Evolutionary conservation across 2,329 filamentous ascomycete genomes (phyloP).

Genomic region (Lomentospora prolificans): DNA sequence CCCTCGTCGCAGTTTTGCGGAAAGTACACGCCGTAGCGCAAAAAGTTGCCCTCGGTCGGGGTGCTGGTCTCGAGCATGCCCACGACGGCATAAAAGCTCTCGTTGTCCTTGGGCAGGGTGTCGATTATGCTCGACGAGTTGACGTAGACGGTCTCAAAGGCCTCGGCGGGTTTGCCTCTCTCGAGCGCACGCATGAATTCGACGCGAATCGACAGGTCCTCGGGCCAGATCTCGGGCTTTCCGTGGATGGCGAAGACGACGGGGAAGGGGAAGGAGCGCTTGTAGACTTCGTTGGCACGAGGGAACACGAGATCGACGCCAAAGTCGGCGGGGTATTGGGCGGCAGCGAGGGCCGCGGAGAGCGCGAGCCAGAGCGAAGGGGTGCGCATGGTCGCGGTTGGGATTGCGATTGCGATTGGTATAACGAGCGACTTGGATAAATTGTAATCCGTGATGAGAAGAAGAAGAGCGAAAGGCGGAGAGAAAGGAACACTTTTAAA

Average conservation of each 20-base stretch:
- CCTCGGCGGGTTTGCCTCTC: not conserved
- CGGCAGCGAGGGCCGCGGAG: not conserved
- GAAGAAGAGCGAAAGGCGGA: too few relatives aligned
- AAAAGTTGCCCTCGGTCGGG: not conserved
- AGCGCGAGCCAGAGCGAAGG: not conserved
- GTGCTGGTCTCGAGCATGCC: not conserved
- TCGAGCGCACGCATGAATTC: not conserved
- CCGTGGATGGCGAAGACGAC: conserved; percentile 18
- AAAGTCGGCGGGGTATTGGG: not conserved
- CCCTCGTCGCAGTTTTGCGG: not conserved
- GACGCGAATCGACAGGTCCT: conserved; percentile 4
- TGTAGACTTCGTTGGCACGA: conserved; percentile 18
- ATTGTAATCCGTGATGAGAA: too few relatives aligned
- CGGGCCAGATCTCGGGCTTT: conserved; percentile 8
- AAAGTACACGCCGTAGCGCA: not conserved
- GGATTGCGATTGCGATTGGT: too few relatives aligned
- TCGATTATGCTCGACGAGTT: not conserved
- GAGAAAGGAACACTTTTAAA: too few relatives aligned
- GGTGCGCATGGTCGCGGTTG: too few relatives aligned
- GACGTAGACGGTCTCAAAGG: not conserved
- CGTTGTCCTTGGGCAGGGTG: not conserved
- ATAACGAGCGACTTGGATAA: too few relatives aligned
- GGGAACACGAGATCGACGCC: conserved; percentile 19
- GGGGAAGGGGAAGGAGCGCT: conserved; percentile 14
- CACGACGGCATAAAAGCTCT: not conserved